phyloP scores from a whole-genome alignment of 2,329 filamentous ascomycete genomes.

The Trichoderma citrinoviride region DNA sequence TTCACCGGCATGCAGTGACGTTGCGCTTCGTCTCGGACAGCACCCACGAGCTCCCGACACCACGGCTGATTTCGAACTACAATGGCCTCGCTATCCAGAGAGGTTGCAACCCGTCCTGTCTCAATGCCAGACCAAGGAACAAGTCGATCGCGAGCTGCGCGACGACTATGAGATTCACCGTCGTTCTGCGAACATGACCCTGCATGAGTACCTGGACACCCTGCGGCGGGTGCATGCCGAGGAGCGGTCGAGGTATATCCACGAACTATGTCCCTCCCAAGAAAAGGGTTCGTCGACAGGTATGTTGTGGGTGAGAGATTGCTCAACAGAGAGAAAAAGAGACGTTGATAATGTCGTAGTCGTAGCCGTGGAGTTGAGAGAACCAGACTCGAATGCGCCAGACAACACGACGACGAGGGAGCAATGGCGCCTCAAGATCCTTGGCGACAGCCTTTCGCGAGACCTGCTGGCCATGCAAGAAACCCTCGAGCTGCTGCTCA shows the following conservation, averaged over 20 bases:
- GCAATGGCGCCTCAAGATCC: background rate
- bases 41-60: background rate
- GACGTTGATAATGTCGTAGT: background rate
- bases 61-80: background rate
- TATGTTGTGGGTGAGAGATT: no score
- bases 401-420: background rate
- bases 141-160: background rate
- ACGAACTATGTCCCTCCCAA: background rate
- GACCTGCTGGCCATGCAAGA: background rate
- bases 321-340: background rate
- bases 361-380: background rate
- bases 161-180: background rate
- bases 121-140: background rate
- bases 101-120: background rate
- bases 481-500: background rate
- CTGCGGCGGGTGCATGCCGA: background rate
- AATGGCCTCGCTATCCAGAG: background rate
- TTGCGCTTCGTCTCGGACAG: background rate
- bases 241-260: background rate
- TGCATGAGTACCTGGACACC: background rate
- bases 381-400: background rate
- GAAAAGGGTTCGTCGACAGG: background rate
- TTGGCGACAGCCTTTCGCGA: background rate
- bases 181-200: background rate
- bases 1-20: background rate